Evolutionary conservation across 805 yeast genomes (phyloP), one percentile per base, ranked within the genome.

Genomic region (Saccharomyces jurei): DNA sequence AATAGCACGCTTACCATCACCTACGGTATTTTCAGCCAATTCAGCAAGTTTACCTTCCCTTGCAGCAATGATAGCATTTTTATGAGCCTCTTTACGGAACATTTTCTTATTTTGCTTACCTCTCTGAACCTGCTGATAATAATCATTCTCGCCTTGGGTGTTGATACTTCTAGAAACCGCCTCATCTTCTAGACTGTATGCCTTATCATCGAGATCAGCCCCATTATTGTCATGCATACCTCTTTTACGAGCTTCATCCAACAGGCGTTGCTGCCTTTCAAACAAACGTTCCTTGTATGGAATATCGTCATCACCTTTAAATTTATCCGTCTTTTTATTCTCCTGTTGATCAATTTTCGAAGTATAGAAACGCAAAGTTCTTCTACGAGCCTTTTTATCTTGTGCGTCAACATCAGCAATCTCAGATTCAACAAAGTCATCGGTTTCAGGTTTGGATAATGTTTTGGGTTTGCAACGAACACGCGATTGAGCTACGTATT

Each of bases 271-370:
- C 64, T 89, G 94, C 66, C 97, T 82, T 73, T 92, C 97, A 64
- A 81, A 91, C 48, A 88, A 77, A 63, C 97, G 81, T 72, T 92
- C 98, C 62, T 81, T 83, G 71, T 94, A 92, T 17, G 98, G 97
- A 56, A 92, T 74, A 72, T 92, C 99, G 58, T 80, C 79, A 70
- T 92, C 99, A 63, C 98, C 99, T 48, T 81, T 77, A 58, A 74
- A 80, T 60, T 73, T 77, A 49, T 84, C 84, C 47, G 73, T 74
- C 56, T 80, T 80, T 69, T 85, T 86, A 61, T 77, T 76, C 28
- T 79, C 83, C 52, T 84, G 85, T 73, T 91, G 96, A 69, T 90
- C 97, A 70, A 94, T 91, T 72, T 92, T 91, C 55, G 98, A 88
- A 1, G 99, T 94, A 78, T 94, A 94, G 82, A 94, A 94, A 57